phyloP scores from a whole-genome alignment of 2,329 filamentous ascomycete species.

The Aspergillus neoniger region DNA sequence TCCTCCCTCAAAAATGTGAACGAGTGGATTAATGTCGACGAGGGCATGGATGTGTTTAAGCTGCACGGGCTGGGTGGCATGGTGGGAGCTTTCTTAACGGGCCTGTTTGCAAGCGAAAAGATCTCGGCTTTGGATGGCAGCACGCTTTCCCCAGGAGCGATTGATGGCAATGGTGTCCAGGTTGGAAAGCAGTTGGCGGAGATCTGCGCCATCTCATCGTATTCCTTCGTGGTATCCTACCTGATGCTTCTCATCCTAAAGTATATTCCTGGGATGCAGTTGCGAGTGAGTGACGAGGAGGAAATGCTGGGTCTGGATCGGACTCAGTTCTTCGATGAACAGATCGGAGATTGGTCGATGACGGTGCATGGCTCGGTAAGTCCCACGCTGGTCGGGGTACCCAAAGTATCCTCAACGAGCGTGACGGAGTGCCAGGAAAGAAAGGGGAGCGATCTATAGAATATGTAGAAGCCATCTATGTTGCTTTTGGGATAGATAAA shows the following conservation, averaged over 20 bases:
- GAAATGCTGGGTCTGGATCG: constrained; percentile 58
- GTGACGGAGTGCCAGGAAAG: constrained; percentile 11
- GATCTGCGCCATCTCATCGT: constrained; percentile 55
- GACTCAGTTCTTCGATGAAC: constrained; percentile 59
- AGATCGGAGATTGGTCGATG: constrained; percentile 55
- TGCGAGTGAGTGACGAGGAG: constrained; percentile 57
- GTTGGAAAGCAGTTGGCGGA: constrained; percentile 59
- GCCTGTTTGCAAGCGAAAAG: constrained; percentile 54
- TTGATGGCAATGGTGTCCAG: constrained; percentile 59
- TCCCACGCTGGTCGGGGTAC: constrained; percentile 18
- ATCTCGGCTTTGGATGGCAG: constrained; percentile 52
- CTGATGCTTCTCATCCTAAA: constrained; percentile 56
- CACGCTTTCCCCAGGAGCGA: constrained; percentile 49
- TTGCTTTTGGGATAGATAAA: neutral
- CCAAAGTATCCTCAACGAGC: constrained; percentile 15
- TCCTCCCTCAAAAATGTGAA: constrained; percentile 54
- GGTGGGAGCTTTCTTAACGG: constrained; percentile 59
- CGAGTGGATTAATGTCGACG: constrained; percentile 57
- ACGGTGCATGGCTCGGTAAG: constrained; percentile 28
- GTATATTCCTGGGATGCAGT: constrained; percentile 56
- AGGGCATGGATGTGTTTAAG: constrained; percentile 63
- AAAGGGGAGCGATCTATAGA: constrained; percentile 2
- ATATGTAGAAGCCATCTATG: neutral
- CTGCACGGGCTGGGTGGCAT: constrained; percentile 61
- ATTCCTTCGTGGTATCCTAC: constrained; percentile 56